Conservation (phyloP, 805 yeast species). For the Zygosaccharomyces bisporus region DNA sequence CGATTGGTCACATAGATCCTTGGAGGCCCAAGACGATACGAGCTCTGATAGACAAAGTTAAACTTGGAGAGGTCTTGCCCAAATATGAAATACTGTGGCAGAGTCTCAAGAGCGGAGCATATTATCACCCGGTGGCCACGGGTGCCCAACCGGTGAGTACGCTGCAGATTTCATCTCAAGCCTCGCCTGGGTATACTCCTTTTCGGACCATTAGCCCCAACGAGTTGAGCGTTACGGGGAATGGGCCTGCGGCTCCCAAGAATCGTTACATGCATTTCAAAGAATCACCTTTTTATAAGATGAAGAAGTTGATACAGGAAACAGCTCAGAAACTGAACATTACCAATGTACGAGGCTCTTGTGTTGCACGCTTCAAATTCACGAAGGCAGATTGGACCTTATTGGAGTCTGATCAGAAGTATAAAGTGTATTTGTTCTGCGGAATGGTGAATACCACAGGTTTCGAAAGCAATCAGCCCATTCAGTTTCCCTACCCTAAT, state of each 20-base stretch:
- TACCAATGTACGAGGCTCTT: conserved; percentile 47
- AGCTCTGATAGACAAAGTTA: conserved; percentile 41
- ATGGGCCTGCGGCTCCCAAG: conserved; percentile 2
- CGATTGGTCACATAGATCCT: conserved; percentile 40
- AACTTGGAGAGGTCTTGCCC: conserved; percentile 39
- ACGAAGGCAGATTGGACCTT: conserved; percentile 40
- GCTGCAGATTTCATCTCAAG: conserved; percentile 8
- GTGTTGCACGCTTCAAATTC: conserved; percentile 42
- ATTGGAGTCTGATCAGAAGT: conserved; percentile 32
- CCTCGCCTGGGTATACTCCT: conserved; percentile 3
- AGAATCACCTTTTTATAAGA: conserved; percentile 53
- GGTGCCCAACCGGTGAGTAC: conserved; percentile 22
- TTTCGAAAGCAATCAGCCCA: conserved; percentile 54
- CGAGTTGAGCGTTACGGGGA: conserved; percentile 7
- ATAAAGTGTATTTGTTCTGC: conserved; percentile 50
- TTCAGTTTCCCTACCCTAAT: conserved; percentile 72
- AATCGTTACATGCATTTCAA: conserved; percentile 36
- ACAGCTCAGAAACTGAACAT: conserved; percentile 32
- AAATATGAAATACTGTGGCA: conserved; percentile 36
- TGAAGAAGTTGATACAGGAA: conserved; percentile 49
- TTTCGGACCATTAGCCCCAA: conserved; percentile 5
- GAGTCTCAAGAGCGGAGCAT: conserved; percentile 23
- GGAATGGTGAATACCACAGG: conserved; percentile 41
- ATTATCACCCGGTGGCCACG: conserved; percentile 26
- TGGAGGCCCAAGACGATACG: conserved; percentile 45